Evolutionary conservation across 2,329 filamentous ascomycete genomes (phyloP).

Genomic region (Ascochyta koolunga): DNA sequence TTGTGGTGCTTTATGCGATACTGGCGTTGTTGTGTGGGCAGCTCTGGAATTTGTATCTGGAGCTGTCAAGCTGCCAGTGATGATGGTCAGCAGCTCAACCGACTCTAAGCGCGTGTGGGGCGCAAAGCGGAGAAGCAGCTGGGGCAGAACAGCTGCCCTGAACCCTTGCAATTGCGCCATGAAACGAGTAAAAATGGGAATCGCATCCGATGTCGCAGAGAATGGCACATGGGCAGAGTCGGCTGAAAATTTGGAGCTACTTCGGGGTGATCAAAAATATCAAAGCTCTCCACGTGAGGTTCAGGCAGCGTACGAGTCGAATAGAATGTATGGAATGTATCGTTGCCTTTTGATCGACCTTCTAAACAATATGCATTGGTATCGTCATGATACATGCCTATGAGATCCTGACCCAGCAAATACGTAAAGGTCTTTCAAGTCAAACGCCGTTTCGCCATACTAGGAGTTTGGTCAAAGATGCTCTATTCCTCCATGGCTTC

Average conservation of each 20-base stretch:
- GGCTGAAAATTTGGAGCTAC: constrained; percentile 11
- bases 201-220: constrained; percentile 27
- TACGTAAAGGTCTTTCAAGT: constrained; percentile 3
- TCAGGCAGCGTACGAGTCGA: not conserved
- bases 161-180: constrained; percentile 9
- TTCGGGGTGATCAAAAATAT: not conserved
- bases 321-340: not conserved
- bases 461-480: not conserved
- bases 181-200: constrained; percentile 4
- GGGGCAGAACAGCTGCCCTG: constrained; percentile 13
- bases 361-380: constrained; percentile 19
- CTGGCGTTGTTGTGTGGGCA: constrained; percentile 2
- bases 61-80: constrained; percentile 21
- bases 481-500: constrained; percentile 46
- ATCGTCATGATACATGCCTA: constrained; percentile 22
- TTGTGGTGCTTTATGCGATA: constrained; percentile 20
- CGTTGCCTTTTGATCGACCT: not conserved
- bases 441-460: constrained; percentile 20
- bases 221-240: constrained; percentile 26
- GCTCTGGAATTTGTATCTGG: constrained; percentile 30
- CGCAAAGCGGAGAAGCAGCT: constrained; percentile 12
- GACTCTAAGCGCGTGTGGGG: constrained; percentile 35
- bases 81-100: constrained; percentile 27
- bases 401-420: constrained; percentile 16
- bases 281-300: constrained; percentile 1